These are phyloP conservation scores for Sclerotiophoma versabilis DNA, from an alignment of 2,329 filamentous ascomycete species.

Conservation along the genomic window DNA sequence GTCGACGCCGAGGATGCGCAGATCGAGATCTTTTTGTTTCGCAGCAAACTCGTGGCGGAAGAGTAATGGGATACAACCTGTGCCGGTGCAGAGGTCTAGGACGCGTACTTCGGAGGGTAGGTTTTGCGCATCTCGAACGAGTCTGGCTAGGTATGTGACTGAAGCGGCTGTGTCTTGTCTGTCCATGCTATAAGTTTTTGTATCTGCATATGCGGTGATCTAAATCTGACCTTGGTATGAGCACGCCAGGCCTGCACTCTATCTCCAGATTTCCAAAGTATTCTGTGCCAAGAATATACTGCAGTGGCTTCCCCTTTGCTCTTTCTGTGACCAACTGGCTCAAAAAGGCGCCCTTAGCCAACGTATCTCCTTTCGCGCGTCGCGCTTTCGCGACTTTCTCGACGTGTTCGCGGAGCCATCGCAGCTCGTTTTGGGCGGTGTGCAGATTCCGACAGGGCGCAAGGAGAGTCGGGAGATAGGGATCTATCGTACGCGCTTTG, in stretches of 20 bases:
- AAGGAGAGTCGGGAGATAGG: conserved; percentile 67
- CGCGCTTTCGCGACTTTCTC: conserved; percentile 33
- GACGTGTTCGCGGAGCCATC: conserved; percentile 73
- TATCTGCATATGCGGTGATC: conserved; percentile 22
- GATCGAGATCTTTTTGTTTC: conserved; percentile 29
- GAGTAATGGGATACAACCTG: conserved; percentile 85
- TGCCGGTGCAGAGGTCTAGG: conserved; percentile 88
- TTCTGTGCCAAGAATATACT: conserved; percentile 88
- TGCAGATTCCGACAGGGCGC: conserved; percentile 67
- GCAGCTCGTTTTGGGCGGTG: conserved; percentile 72
- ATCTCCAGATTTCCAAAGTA: conserved; percentile 88
- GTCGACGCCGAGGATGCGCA: conserved; percentile 75
- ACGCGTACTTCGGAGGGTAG: conserved; percentile 61
- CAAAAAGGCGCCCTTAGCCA: conserved; percentile 31
- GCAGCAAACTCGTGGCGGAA: conserved; percentile 68
- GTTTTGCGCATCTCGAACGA: conserved; percentile 31
- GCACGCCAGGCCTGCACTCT: conserved; percentile 74
- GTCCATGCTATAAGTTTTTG: conserved; percentile 18
- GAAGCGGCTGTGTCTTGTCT: conserved; percentile 58
- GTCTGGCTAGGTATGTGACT: conserved; percentile 37
- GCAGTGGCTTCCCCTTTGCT: conserved; percentile 75
- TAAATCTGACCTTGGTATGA: conserved; percentile 75
- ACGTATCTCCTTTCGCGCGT: conserved; percentile 23
- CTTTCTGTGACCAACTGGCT: conserved; percentile 47
- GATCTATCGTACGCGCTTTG: conserved; percentile 61